Base-by-base conservation (phyloP, 306 rosid genomes). In the Cajanus cajan region DNA sequence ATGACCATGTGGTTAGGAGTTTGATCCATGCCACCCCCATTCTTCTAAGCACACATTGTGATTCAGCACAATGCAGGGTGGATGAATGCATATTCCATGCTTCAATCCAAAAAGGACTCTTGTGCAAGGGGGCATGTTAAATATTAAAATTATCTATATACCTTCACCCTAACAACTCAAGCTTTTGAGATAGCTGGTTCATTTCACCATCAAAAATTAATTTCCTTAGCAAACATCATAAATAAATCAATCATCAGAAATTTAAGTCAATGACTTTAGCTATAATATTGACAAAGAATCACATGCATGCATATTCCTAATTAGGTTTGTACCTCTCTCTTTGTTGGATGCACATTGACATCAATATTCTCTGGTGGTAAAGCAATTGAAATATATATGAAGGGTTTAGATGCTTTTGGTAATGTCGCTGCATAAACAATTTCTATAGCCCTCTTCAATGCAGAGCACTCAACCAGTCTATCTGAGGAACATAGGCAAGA, bases 341-440 rank as follows among this genome's bases (percentile, higher is more conserved):
- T 94, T 37, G 98, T 92, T 2, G 97, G 97, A 83, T 94, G 98
- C 72, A 94, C 85, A 43, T 94, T 92, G 75, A 94, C 97, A 82
- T 94, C 97, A 79, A 94, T 88, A 82, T 90, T 92, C 87, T 94
- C 95, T 10, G 89, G 89, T 55, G 98, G 98, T 70, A 94, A 80
- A 54, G 85, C 64, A 81, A 94, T 88, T 65, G 98, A 88, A 83
- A 94, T 88, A 65, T 94, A 90, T 80, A 94, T 82, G 80, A 89
- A 94, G 63, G 98, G 98, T 76, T 94, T 94, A 37, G 97, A 88
- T 71, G 97, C 98, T 88, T 90, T 94, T 13, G 97, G 98, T 84
- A 94, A 80, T 39, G 97, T 94, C 34, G 97, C 97, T 71, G 98
- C 87, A 86, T 94, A 94, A 80, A 92, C 96, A 86, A 94, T 74